A percentile compares a stretch with the other conserved stretches of the same genome.
Conservation (phyloP, 306 rosid species). For the Rosa multiflora region DNA sequence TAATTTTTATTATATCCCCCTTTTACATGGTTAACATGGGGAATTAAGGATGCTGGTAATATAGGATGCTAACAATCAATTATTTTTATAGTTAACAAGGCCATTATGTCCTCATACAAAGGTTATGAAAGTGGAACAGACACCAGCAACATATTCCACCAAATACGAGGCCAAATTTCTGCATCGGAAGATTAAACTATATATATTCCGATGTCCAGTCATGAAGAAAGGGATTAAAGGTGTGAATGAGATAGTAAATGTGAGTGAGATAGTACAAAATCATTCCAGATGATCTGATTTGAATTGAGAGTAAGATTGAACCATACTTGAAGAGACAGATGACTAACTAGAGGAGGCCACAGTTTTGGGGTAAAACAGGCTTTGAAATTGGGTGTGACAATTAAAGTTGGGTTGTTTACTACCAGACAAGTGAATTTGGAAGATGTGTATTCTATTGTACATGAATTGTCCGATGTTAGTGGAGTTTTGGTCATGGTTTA, state of each 20-base stretch:
- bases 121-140: not conserved
- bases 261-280: not conserved
- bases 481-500: constrained; percentile 54
- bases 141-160: not conserved
- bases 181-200: too few relatives aligned
- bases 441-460: not conserved
- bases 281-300: not conserved
- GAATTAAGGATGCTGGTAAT: not conserved
- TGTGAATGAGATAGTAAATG: not conserved
- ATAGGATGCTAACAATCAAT: not conserved
- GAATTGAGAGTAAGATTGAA: not conserved
- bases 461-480: not conserved
- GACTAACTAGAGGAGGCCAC: not conserved
- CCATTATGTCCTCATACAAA: not conserved
- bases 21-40: not conserved
- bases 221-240: not conserved
- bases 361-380: not conserved
- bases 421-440: not conserved
- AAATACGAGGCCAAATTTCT: not conserved
- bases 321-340: not conserved
- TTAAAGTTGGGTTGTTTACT: not conserved
- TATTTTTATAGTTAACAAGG: not conserved
- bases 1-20: not conserved
- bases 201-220: not conserved
- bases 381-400: not conserved